Percentiles rank a stretch among this genome's conserved stretches.
phyloP scores from a whole-genome alignment of 768 basidiomycete genomes.

The Auricularia sp. region DNA sequence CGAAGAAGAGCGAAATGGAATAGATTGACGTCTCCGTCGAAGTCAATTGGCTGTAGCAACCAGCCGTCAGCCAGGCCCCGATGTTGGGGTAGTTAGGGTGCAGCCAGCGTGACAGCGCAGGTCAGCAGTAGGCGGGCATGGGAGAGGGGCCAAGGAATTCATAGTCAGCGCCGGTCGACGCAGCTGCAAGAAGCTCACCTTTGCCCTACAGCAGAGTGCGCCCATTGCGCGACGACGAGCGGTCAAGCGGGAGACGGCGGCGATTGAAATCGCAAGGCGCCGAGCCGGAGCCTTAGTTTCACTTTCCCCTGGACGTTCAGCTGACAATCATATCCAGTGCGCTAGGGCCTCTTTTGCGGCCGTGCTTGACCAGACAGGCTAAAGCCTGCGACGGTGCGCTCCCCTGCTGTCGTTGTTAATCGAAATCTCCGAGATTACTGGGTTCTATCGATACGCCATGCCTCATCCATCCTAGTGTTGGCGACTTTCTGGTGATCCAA shows the following conservation, averaged over 20 bases:
- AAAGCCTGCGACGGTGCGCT: too few relatives aligned
- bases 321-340: too few relatives aligned
- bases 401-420: too few relatives aligned
- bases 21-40: conserved; percentile 89
- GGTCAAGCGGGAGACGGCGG: background rate
- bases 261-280: background rate
- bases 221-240: conserved; percentile 1
- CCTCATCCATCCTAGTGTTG: too few relatives aligned
- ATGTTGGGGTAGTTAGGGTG: background rate
- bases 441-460: too few relatives aligned
- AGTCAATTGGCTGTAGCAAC: conserved; percentile 70
- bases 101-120: too few relatives aligned
- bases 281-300: background rate
- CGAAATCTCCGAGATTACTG: too few relatives aligned
- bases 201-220: background rate
- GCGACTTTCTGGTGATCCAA: too few relatives aligned
- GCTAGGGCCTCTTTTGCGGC: too few relatives aligned
- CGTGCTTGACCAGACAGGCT: too few relatives aligned
- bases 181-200: background rate
- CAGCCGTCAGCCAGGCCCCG: too few relatives aligned
- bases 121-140: background rate
- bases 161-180: background rate
- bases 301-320: too few relatives aligned
- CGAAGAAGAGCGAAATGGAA: conserved; percentile 93
- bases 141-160: background rate